Conservation (phyloP, 2,329 filamentous ascomycete genomes). For the Botrytis byssoidea region DNA sequence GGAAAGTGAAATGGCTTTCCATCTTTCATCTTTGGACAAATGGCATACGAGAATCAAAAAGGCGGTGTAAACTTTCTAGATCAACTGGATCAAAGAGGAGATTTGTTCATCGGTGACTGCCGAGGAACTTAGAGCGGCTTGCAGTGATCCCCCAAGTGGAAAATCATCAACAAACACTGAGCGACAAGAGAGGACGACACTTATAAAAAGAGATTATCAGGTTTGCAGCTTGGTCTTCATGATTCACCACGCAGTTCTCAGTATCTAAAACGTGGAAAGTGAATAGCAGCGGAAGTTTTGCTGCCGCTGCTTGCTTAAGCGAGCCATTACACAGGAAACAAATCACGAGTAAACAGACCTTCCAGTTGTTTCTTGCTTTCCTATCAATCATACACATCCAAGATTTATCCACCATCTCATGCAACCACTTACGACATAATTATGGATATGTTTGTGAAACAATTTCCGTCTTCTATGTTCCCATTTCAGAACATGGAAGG, state of each 20-base stretch:
- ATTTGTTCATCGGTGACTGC: too few species aligned
- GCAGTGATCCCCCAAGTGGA: not conserved
- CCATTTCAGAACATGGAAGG: not conserved
- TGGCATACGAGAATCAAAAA: too few species aligned
- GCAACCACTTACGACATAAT: not conserved
- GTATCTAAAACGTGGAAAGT: not conserved
- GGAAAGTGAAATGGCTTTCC: not conserved
- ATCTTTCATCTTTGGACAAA: not conserved
- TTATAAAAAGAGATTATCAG: not conserved
- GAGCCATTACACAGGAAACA: not conserved
- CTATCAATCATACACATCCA: not conserved
- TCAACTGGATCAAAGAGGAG: too few species aligned
- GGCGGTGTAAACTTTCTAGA: not conserved
- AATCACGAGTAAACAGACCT: not conserved
- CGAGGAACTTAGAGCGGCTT: too few species aligned
- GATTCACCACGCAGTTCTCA: accelerated
- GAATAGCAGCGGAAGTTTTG: not conserved
- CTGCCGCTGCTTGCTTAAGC: not conserved
- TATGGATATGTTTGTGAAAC: not conserved
- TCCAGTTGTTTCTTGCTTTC: not conserved
- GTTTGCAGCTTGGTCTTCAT: not conserved
- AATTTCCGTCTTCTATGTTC: not conserved
- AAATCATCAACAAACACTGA: not conserved
- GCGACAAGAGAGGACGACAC: not conserved
- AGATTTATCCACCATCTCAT: not conserved